Percentiles rank a stretch among this genome's conserved stretches.
Evolutionary conservation across 2,329 filamentous ascomycete genomes (phyloP).

Genomic region (Drechslera avenae): DNA sequence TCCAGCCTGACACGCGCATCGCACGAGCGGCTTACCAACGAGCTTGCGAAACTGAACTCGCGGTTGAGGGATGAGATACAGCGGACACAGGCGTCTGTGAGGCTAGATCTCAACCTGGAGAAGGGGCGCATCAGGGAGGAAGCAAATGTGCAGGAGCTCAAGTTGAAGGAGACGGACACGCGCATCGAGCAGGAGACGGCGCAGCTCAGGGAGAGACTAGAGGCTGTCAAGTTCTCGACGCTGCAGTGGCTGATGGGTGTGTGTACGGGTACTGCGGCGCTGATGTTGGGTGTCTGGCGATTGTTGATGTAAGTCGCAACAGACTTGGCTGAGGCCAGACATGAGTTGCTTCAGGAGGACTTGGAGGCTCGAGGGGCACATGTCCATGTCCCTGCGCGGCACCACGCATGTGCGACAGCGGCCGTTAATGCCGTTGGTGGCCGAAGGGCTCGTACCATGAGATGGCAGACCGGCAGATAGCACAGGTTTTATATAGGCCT

Average conservation of each 20-base stretch:
- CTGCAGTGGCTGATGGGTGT: constrained; percentile 94
- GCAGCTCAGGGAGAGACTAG: constrained; percentile 84
- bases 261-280: constrained; percentile 67
- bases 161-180: constrained; percentile 98
- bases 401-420: constrained; percentile 27
- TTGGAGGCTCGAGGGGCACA: not conserved
- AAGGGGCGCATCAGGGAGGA: constrained; percentile 97
- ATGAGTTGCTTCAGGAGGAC: constrained; percentile 3
- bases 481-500: constrained; percentile 10
- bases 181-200: constrained; percentile 96
- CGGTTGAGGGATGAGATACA: constrained; percentile 91
- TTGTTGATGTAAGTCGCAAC: constrained; percentile 61
- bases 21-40: constrained; percentile 91
- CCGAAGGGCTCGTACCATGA: constrained; percentile 20
- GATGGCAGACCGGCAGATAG: constrained; percentile 8
- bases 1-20: constrained; percentile 83
- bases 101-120: constrained; percentile 91
- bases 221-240: constrained; percentile 97
- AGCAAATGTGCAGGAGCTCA: constrained; percentile 93
- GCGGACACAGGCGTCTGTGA: constrained; percentile 88
- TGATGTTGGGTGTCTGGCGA: constrained; percentile 71
- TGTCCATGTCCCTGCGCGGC: constrained; percentile 16
- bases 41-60: constrained; percentile 90
- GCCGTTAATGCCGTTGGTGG: constrained; percentile 23
- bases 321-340: constrained; percentile 6